Percentiles rank a stretch among this genome's conserved stretches.
phyloP scores from a whole-genome alignment of 2,329 filamentous ascomycete genomes.

The Nakataea oryzae region DNA sequence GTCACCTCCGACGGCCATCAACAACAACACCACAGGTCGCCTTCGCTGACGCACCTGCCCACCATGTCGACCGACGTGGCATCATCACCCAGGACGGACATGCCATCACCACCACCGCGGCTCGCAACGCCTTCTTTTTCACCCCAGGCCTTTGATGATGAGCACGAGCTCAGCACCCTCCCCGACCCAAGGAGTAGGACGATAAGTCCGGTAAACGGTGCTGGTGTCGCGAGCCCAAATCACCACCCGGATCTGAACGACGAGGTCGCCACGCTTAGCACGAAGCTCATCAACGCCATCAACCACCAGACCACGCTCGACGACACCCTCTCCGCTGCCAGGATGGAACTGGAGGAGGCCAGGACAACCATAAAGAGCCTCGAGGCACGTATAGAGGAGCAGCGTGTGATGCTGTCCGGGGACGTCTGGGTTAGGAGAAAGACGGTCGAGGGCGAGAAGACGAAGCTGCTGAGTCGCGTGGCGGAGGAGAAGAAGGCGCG shows the following conservation, averaged over 20 bases:
- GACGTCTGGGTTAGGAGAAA: constrained; percentile 68
- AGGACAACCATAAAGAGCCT: constrained; percentile 57
- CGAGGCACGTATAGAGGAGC: constrained; percentile 54
- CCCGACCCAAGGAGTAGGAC: constrained; percentile 51
- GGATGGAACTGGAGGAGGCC: constrained; percentile 71
- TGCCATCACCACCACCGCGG: constrained; percentile 3
- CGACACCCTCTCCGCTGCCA: constrained; percentile 71
- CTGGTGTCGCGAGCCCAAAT: constrained; percentile 17
- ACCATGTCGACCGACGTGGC: constrained; percentile 22
- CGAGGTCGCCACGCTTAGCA: constrained; percentile 84
- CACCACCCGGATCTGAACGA: constrained; percentile 47
- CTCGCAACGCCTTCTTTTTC: background rate
- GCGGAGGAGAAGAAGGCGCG: constrained; percentile 57
- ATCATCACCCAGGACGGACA: constrained; percentile 11
- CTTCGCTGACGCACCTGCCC: constrained; percentile 25
- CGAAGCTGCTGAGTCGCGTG: constrained; percentile 43
- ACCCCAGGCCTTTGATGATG: constrained; percentile 33
- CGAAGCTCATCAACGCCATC: constrained; percentile 93
- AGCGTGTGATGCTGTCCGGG: constrained; percentile 61
- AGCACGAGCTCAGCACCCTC: constrained; percentile 57
- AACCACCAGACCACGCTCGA: constrained; percentile 91
- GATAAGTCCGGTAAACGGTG: constrained; percentile 32
- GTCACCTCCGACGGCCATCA: constrained; percentile 22
- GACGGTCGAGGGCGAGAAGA: constrained; percentile 64
- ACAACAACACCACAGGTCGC: constrained; percentile 14